Evolutionary conservation across 2,329 filamentous ascomycete species (phyloP).

Genomic region (Scedosporium minutisporum): DNA sequence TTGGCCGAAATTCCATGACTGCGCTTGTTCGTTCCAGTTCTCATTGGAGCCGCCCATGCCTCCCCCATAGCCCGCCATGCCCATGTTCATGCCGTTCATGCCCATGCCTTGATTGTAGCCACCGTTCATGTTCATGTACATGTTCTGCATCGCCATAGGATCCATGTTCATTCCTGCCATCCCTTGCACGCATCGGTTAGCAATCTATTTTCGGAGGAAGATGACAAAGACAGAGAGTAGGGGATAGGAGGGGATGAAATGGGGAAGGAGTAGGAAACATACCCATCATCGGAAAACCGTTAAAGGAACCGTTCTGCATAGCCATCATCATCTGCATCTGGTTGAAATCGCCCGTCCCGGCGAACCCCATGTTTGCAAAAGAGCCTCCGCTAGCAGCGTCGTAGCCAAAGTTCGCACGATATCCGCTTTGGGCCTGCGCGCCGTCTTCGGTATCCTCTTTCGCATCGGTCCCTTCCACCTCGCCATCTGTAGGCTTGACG

Average conservation of each 20-base stretch:
- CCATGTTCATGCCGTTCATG: slow-evolving; percentile 37
- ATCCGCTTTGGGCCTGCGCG: slow-evolving; percentile 14
- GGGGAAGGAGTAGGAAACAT: slow-evolving; percentile 25
- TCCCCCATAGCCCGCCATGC: slow-evolving; percentile 62
- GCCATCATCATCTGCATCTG: slow-evolving; percentile 76
- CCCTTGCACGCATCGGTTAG: slow-evolving; percentile 31
- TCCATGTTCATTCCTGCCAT: slow-evolving; percentile 84
- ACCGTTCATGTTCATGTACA: slow-evolving; percentile 78
- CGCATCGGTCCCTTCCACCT: slow-evolving; percentile 7
- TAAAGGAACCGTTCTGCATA: slow-evolving; percentile 58
- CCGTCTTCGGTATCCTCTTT: slow-evolving; percentile 18
- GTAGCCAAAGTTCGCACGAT: slow-evolving; percentile 17
- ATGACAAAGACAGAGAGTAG: not conserved
- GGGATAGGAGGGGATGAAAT: not conserved
- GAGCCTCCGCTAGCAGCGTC: slow-evolving; percentile 29
- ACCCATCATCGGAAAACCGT: slow-evolving; percentile 78
- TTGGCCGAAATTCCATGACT: slow-evolving; percentile 76
- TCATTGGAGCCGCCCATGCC: slow-evolving; percentile 51
- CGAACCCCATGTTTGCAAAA: slow-evolving; percentile 50
- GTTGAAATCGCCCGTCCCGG: slow-evolving; percentile 55
- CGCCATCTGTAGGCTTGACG: too few species aligned
- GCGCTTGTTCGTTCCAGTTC: slow-evolving; percentile 66
- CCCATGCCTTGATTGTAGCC: slow-evolving; percentile 70
- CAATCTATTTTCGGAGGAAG: not conserved
- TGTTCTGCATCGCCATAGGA: slow-evolving; percentile 63